These are phyloP conservation scores for Ogataea salicorniae DNA, from an alignment of 805 yeast species.

Conservation along the genomic window DNA sequence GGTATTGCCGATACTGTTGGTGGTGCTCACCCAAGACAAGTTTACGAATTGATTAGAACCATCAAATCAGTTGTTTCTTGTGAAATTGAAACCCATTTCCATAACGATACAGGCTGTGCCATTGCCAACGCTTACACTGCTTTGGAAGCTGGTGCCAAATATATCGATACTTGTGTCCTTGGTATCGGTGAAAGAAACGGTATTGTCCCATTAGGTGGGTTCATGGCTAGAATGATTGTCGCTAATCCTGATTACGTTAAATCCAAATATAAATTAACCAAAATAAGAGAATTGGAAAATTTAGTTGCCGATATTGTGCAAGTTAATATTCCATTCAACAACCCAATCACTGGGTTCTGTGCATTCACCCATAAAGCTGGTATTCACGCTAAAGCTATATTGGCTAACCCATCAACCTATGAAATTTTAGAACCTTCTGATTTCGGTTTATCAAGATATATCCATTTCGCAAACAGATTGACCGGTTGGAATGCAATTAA, in stretches of 20 bases:
- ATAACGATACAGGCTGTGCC: conserved; percentile 61
- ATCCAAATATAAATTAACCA: conserved; percentile 51
- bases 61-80: conserved; percentile 52
- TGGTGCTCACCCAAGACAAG: conserved; percentile 61
- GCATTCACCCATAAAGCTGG: conserved; percentile 64
- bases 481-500: conserved; percentile 64
- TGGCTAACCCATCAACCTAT: conserved; percentile 60
- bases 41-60: conserved; percentile 53
- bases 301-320: conserved; percentile 55
- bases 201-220: conserved; percentile 56
- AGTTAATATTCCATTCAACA: conserved; percentile 56
- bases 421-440: conserved; percentile 55
- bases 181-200: conserved; percentile 65
- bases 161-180: conserved; percentile 52
- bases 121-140: conserved; percentile 61
- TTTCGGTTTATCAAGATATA: conserved; percentile 57
- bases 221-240: conserved; percentile 60
- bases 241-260: conserved; percentile 55
- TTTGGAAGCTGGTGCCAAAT: conserved; percentile 57
- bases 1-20: conserved; percentile 64
- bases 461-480: conserved; percentile 55
- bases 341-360: conserved; percentile 61
- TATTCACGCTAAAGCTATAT: conserved; percentile 57
- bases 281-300: conserved; percentile 53
- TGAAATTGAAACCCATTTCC: conserved; percentile 60